Base-by-base conservation (phyloP, 257 asterid genomes). In the Paulownia fortunei region DNA sequence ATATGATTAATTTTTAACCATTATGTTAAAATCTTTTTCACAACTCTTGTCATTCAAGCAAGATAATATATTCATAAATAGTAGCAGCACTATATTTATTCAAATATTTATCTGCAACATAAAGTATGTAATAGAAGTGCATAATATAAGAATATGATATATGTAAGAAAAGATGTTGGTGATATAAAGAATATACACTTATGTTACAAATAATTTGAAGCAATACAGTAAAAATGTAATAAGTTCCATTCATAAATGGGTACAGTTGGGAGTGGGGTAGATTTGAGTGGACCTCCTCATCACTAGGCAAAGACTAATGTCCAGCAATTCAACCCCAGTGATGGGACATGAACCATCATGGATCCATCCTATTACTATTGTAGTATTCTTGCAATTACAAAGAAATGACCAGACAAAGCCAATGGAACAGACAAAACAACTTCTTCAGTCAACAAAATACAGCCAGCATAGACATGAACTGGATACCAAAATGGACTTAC, bases 361-460 rank as follows among this genome's bases (percentile, higher is more conserved):
- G 69, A 77, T 70, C 36, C 84, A 79, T 65, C 85, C 78, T 27
- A 44, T 16, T 55, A 59, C 79, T 16, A 32, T 42, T 70, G 7
- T 44, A 18, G 34, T 23, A 13, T 36, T 68, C 42, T 62, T 58
- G 30, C 54, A 63, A 67, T 60, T 60, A 66, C 80, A 79, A 24
- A 39, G 8, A n/a, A 5, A 37, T 58, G 75, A 73, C 56, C 3
- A 9, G 5, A 63, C 41, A 68, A n/a, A 74, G 37, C 32, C 60
- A 71, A 65, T 24, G 23, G 16, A 49, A 74, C 15, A 46, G 59
- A 84, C 77, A 78, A 46, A 78, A 60, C 68, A 34, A 63, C 21
- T 67, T 55, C 71, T 75, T 72, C 60, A 72, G 86, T 86, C 91
- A 89, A 87, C 87, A 68, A 83, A 85, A 81, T 74, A 87, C 85